Conservation (phyloP, 2,329 filamentous ascomycete species). For the Acephala macrosclerotiorum region DNA sequence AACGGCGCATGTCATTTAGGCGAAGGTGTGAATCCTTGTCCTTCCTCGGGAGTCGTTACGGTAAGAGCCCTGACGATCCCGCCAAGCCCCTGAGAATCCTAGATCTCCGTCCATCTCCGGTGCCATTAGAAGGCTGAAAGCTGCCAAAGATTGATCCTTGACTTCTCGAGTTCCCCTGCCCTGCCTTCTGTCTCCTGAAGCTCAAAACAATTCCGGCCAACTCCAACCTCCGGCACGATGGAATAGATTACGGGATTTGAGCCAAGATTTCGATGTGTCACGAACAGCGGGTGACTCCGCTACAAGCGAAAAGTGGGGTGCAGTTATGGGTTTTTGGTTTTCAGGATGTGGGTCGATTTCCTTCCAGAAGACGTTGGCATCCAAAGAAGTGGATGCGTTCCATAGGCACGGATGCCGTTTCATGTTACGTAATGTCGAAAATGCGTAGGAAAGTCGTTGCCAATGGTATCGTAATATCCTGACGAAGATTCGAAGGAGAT, state of each 20-base stretch:
- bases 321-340: slow-evolving; percentile 18
- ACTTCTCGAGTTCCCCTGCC: neutral
- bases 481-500: slow-evolving; percentile 13
- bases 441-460: slow-evolving; percentile 5
- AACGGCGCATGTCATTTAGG: slow-evolving; percentile 13
- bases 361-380: slow-evolving; percentile 28
- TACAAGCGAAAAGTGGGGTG: slow-evolving; percentile 26
- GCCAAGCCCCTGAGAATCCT: neutral
- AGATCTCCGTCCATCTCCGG: slow-evolving; percentile 25
- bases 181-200: neutral
- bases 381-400: slow-evolving; percentile 12
- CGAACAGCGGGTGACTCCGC: slow-evolving; percentile 22
- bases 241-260: neutral
- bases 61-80: slow-evolving; percentile 20
- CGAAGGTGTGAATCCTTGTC: slow-evolving; percentile 9
- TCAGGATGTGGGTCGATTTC: slow-evolving; percentile 15
- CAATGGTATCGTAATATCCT: slow-evolving; percentile 15
- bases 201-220: neutral
- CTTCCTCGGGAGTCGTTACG: slow-evolving; percentile 9
- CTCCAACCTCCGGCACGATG: neutral
- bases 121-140: neutral
- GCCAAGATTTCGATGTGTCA: slow-evolving; percentile 18
- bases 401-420: slow-evolving; percentile 11
- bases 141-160: neutral
- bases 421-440: slow-evolving; percentile 22